Evolutionary conservation across 169 alveolate genomes (phyloP), one percentile per base, ranked within the genome.

Genomic region (Plasmodium blacklocki): DNA sequence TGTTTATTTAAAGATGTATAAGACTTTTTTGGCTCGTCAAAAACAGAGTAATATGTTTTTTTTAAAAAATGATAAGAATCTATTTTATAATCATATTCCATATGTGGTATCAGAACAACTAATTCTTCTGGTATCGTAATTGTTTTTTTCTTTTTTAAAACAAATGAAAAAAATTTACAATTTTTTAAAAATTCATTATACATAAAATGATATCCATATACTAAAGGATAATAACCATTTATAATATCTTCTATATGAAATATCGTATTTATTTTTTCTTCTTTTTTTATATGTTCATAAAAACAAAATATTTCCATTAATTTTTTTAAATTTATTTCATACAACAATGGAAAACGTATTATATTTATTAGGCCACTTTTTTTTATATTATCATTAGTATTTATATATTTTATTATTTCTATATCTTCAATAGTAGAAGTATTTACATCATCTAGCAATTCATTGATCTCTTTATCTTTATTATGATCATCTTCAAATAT

Each of bases 171-270:
- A 49, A 76, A 76, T 64, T 59, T 56, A 58, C 89, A 76, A 1
- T 64, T 76, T n/a, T 2, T 64, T 21, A 76, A 50, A 50, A 76
- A 76, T 1, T 47, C 70, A 18, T 76, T 76, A 29, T 63, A 50
- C 0, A 56, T 64, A 76, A 76, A 76, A 39, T 76, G 89, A 21
- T 63, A 49, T 12, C 89, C 89, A 64, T 76, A 76, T 2, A 76
- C 12, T 15, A 76, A 39, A 2, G 89, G 89, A 3, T 63, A 12
- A 56, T 63, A 76, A n/a, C 52, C 50, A 1, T 64, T 68, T 12
- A 7, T 39, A 12, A 76, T 3, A 4, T 23, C 59, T 9, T 19
- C 18, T 3, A 47, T 0, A 8, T 76, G 50, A 0, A 64, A 9
- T 14, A 32, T 76, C 5, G 58, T 11, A 19, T 39, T 76, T 2